Conservation (phyloP, 495 filamentous ascomycete genomes). For the Hypomontagnella submonticulosa region DNA sequence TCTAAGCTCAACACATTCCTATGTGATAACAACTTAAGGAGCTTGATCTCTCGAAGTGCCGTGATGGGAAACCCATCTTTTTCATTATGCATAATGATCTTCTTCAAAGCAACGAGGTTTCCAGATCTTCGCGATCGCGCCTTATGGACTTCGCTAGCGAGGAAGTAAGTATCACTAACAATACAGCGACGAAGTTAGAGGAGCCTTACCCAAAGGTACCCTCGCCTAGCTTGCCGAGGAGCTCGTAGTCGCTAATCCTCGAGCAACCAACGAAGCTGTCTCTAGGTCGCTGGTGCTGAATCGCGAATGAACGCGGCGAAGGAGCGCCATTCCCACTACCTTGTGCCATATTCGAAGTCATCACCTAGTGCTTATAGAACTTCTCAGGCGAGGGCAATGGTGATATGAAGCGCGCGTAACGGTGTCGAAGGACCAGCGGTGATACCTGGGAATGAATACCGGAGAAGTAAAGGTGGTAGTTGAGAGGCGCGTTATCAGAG, state of each 20-base stretch:
- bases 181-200: background rate
- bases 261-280: constrained; percentile 84
- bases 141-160: constrained; percentile 86
- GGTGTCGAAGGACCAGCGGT: too few species aligned
- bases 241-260: constrained; percentile 86
- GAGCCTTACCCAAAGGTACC: constrained; percentile 88
- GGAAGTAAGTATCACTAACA: constrained; percentile 26
- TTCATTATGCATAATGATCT: constrained; percentile 89
- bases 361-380: constrained; percentile 50
- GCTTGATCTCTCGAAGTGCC: constrained; percentile 88
- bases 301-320: constrained; percentile 58
- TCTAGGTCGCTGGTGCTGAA: constrained; percentile 56
- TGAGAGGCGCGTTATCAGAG: too few species aligned
- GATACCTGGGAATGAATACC: too few species aligned
- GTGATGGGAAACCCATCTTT: constrained; percentile 88
- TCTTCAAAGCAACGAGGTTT: constrained; percentile 87
- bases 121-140: constrained; percentile 80
- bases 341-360: constrained; percentile 41
- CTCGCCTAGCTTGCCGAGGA: constrained; percentile 92
- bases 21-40: constrained; percentile 93
- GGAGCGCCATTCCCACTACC: constrained; percentile 43
- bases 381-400: constrained; percentile 43
- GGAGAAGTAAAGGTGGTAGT: too few species aligned
- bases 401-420: background rate
- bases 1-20: constrained; percentile 86